Evolutionary conservation across 2,329 filamentous ascomycete genomes (phyloP).

Genomic region (Trichoderma lentiforme): DNA sequence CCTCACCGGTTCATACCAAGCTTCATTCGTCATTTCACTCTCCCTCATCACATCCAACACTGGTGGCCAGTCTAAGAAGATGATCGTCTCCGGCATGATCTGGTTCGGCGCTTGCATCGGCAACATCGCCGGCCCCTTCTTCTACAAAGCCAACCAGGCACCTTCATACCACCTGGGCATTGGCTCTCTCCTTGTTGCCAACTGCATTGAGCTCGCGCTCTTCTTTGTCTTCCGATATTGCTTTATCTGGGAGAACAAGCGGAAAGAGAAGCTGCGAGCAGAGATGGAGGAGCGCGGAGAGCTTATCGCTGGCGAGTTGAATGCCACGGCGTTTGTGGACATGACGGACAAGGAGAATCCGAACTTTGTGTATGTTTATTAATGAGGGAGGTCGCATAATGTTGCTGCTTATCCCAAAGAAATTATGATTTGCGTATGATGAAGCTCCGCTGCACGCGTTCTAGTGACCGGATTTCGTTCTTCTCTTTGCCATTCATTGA

Average conservation of each 20-base stretch:
- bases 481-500: background rate
- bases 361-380: slow-evolving; percentile 42
- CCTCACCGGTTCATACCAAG: slow-evolving; percentile 38
- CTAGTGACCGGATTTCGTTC: background rate
- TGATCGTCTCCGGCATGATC: slow-evolving; percentile 59
- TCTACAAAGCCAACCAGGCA: slow-evolving; percentile 55
- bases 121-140: slow-evolving; percentile 61
- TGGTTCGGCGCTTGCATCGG: slow-evolving; percentile 59
- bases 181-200: slow-evolving; percentile 40
- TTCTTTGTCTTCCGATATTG: slow-evolving; percentile 39
- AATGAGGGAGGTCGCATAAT: background rate
- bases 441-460: background rate
- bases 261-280: slow-evolving; percentile 35
- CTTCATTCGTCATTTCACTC: slow-evolving; percentile 40
- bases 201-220: slow-evolving; percentile 37
- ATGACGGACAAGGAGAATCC: slow-evolving; percentile 44
- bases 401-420: background rate
- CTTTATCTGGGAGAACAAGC: slow-evolving; percentile 40
- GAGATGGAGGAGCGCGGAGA: slow-evolving; percentile 28
- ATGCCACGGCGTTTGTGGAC: slow-evolving; percentile 40
- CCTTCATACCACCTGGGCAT: slow-evolving; percentile 41
- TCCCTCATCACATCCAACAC: slow-evolving; percentile 49
- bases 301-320: slow-evolving; percentile 29
- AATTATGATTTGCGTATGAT: background rate
- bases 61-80: slow-evolving; percentile 59